These are phyloP conservation scores for Dysphania ambrosioides DNA, from an alignment of 148 eudicot genomes.

Conservation along the genomic window DNA sequence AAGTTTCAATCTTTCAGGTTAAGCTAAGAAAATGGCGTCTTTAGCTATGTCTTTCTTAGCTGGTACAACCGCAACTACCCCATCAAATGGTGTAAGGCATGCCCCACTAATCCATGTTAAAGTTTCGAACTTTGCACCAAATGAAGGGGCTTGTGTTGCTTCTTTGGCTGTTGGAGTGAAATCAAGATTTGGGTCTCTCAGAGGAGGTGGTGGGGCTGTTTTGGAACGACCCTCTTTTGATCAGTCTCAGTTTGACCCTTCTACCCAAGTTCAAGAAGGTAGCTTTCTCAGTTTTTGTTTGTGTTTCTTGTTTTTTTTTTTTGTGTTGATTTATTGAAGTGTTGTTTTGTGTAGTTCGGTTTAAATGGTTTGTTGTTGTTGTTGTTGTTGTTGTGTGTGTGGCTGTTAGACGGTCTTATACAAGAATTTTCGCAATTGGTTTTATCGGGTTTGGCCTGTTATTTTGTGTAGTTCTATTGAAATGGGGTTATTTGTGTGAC, in stretches of 20 bases:
- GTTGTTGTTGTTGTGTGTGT: neutral
- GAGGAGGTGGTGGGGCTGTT: constrained; percentile 35
- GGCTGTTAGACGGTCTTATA: neutral
- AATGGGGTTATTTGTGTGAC: neutral
- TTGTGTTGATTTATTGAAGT: too few relatives aligned
- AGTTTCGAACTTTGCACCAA: constrained; percentile 6
- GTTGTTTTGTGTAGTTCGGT: neutral
- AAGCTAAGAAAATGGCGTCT: constrained; percentile 21
- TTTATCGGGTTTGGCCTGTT: neutral
- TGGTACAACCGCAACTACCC: neutral
- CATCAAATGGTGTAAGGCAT: neutral
- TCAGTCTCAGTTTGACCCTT: constrained; percentile 42
- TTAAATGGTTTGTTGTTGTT: too few relatives aligned
- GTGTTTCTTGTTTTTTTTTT: neutral
- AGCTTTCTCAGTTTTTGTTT: neutral
- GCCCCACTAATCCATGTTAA: constrained; percentile 2
- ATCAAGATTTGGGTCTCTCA: constrained; percentile 35
- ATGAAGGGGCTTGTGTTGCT: constrained; percentile 2
- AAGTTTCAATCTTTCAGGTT: neutral
- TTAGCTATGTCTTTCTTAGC: constrained; percentile 12
- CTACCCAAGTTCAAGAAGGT: constrained; percentile 41
- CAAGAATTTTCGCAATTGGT: neutral
- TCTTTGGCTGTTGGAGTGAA: constrained; percentile 19
- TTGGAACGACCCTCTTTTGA: constrained; percentile 40
- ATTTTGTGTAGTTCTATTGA: neutral